Evolutionary conservation across 345 rosid species (phyloP).

Genomic region (Anacardium occidentale): DNA sequence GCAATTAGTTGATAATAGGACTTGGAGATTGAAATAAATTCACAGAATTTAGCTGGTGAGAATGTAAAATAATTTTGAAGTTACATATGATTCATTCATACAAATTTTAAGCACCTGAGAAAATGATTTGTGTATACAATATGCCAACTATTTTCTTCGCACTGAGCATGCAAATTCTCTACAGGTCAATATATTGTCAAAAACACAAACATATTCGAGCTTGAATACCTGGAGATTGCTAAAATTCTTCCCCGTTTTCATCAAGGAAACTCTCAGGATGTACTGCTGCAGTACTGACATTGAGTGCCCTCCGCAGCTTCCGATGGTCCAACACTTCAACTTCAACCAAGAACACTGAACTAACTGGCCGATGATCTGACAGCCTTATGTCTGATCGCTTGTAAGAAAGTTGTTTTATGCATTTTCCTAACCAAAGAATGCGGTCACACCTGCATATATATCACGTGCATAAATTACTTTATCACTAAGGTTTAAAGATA

Average conservation of each 20-base stretch:
- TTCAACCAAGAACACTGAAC: slow-evolving; percentile 62
- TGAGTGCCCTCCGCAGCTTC: slow-evolving; percentile 76
- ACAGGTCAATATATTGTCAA: not conserved
- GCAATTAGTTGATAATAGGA: not conserved
- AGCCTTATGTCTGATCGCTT: slow-evolving; percentile 54
- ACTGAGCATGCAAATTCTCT: not conserved
- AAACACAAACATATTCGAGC: not conserved
- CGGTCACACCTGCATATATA: slow-evolving; percentile 79
- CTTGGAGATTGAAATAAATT: not conserved
- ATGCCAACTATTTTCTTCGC: not conserved
- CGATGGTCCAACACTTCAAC: slow-evolving; percentile 83
- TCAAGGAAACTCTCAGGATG: slow-evolving; percentile 64
- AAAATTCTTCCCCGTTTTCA: slow-evolving; percentile 23
- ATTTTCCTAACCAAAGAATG: slow-evolving; percentile 85
- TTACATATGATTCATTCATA: not conserved
- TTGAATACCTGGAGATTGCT: slow-evolving; percentile 32
- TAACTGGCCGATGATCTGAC: slow-evolving; percentile 97
- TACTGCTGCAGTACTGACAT: slow-evolving; percentile 63
- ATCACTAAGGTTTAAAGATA: not conserved
- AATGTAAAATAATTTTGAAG: slow-evolving; percentile 2
- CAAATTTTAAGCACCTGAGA: not conserved
- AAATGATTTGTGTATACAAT: not conserved
- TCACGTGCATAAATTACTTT: slow-evolving; percentile 7
- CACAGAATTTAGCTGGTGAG: not conserved
- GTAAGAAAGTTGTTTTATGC: slow-evolving; percentile 76